Base-by-base conservation (phyloP, 2,329 filamentous ascomycete genomes). In the Arthrinium puccinioides region DNA sequence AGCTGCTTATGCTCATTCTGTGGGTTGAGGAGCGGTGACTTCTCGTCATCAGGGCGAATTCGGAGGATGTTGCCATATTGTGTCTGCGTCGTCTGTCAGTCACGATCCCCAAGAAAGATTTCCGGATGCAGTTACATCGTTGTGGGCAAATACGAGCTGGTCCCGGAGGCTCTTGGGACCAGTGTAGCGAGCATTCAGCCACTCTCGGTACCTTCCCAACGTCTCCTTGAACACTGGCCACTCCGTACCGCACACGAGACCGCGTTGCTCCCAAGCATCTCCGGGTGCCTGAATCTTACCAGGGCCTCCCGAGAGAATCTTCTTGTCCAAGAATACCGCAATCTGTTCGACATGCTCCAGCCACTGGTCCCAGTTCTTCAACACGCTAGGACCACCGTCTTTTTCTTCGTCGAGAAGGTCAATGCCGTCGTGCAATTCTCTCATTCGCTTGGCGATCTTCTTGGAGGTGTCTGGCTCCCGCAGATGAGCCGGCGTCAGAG, bases 51-150 rank as follows among this genome's bases (percentile, higher is more conserved):
- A 3, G 76, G 76, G 3, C 69, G 67, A 34, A 82, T 61, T 25
- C 89, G 87, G 34, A 98, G 78, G 44, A 98, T 92, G 56, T 98
- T 98, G 46, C 92, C 92, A 54, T 98, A 97, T 79, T 98, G 92
- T 5, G 92, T 95, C 87, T 94, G 43, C 26, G 20, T n/a, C 29
- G 21, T 14, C 48, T 20, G 31, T 32, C 14, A 20, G 28, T 38
- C 23, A 26, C 25, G 15, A 24, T n/a, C 11, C 9, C 7, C 6
- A 14, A 24, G 7, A 20, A 14, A 15, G 13, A 14, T 8, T 14
- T 36, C 5, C 3, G 14, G 18, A 6, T 30, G 19, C 8, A 62
- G 83, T 67, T 63, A 94, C 88, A 72, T 98, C 92, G 53, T 95
- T 96, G 59, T 98, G 92, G n/a, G 88, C 87, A 69, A 98, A 98